These are phyloP conservation scores for Clitopilus hobsonii DNA, from an alignment of 768 basidiomycete species.

Conservation along the genomic window DNA sequence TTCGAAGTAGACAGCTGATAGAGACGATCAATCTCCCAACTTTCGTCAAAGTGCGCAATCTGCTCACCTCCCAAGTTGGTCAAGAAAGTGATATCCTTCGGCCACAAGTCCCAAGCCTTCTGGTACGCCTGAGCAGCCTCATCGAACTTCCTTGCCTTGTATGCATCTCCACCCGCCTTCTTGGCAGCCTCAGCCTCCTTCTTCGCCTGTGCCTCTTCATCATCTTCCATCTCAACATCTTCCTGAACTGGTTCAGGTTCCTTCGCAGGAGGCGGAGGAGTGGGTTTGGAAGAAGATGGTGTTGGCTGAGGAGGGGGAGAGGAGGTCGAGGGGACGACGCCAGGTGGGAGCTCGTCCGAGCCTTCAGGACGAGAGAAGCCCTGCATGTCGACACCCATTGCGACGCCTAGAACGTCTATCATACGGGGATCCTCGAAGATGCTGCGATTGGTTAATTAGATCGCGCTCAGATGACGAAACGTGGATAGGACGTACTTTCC, in stretches of 20 bases:
- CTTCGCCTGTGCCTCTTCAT: constrained; percentile 69
- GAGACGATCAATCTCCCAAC: neutral
- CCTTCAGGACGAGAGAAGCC: constrained; percentile 83
- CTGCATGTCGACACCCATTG: constrained; percentile 92
- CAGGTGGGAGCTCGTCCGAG: constrained; percentile 73
- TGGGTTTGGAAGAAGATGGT: constrained; percentile 38
- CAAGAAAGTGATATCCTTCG: constrained; percentile 90
- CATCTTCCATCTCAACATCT: constrained; percentile 67
- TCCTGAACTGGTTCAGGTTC: constrained; percentile 38
- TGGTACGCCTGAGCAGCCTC: constrained; percentile 72
- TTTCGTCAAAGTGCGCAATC: neutral
- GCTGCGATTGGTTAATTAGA: constrained; percentile 21
- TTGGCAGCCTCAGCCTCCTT: constrained; percentile 78
- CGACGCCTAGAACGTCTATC: constrained; percentile 89
- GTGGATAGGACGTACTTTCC: constrained; percentile 31
- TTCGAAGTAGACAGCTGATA: constrained; percentile 86
- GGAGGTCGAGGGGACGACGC: constrained; percentile 30
- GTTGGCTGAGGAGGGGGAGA: constrained; percentile 35
- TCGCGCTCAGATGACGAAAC: constrained; percentile 3
- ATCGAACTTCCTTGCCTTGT: constrained; percentile 82
- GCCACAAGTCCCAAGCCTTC: constrained; percentile 90
- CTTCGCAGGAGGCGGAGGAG: constrained; percentile 25
- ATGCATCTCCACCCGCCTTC: constrained; percentile 70
- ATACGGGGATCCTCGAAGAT: constrained; percentile 81
- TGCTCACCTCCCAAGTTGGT: constrained; percentile 80